Base-by-base conservation (phyloP, 1,284 basidiomycete genomes). In the Naganishia albida region DNA sequence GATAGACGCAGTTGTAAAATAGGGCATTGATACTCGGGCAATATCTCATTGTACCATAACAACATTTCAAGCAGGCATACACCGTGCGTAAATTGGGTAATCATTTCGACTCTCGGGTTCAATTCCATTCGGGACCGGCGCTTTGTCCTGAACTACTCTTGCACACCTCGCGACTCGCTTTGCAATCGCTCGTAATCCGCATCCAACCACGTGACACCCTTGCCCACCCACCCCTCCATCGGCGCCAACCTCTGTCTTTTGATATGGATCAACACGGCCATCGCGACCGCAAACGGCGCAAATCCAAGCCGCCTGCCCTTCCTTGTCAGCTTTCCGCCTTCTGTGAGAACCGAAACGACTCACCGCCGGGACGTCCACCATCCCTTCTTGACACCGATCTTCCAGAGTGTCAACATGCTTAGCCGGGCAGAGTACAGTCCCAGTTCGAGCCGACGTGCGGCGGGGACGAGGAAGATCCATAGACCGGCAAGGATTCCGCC, bases 401-500 rank as follows among this genome's bases (percentile, higher is more conserved):
- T 67, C 66, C 66, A 67, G 18, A 63, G 16, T 0, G 52, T 55
- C 6, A 42, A 26, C 44, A 67, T 43, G 23, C 62, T 62, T 42
- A 62, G 26, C 39, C 66, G 44, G n/a, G 56, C n/a, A 20, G 56
- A 55, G 20, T 64, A 64, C 23, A 67, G 18, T 4, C 62, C 66
- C 8, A 67, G 57, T 34, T 64, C 62, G 49, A 67, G 56, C 16
- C 66, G 28, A 18, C 66, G 20, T 3, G 62, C 39, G 23, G 55
- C 28, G 7, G 62, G 62, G 34, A 67, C 66, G 34, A 67, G 56
- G 30, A 62, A 43, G 51, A 67, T 30, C 66, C 66, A 67, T 13
- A 57, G 51, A 49, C 62, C 66, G 34, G 62, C 66, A 26, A 64
- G 43, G 16, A 56, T 49, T 2, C 66, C 66, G 18, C 66, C 63